These are phyloP conservation scores for Pascua sp. DNA, from an alignment of 1,284 basidiomycete genomes.

Conservation along the genomic window DNA sequence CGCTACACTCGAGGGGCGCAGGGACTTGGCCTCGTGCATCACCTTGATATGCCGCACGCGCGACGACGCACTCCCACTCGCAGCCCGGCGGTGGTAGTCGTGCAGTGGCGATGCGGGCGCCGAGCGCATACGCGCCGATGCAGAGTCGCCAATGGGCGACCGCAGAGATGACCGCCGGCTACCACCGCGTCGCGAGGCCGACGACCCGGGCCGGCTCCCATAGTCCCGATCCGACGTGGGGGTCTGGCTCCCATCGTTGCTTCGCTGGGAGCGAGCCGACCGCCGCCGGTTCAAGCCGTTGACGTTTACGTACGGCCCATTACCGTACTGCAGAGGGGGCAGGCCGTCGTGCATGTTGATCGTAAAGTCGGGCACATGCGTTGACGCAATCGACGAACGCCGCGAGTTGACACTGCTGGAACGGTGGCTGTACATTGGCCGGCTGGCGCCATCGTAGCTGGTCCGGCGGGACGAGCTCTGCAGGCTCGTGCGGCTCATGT, in stretches of 20 bases:
- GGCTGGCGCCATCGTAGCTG: slow-evolving; percentile 28
- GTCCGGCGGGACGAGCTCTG: slow-evolving; percentile 26
- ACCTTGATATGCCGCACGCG: slow-evolving; percentile 41
- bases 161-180: slow-evolving; percentile 30
- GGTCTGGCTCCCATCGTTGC: slow-evolving; percentile 43
- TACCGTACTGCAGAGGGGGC: slow-evolving; percentile 6
- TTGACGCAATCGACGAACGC: slow-evolving; percentile 44
- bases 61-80: slow-evolving; percentile 36
- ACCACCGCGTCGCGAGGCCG: slow-evolving; percentile 28
- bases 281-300: too few relatives aligned
- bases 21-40: slow-evolving; percentile 36
- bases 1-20: slow-evolving; percentile 34
- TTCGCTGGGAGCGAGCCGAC: too few relatives aligned
- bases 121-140: slow-evolving; percentile 18
- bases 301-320: slow-evolving; percentile 31
- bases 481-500: slow-evolving; percentile 22
- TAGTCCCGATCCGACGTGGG: slow-evolving; percentile 46
- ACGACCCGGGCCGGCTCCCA: slow-evolving; percentile 35
- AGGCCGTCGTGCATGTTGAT: slow-evolving; percentile 33
- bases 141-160: slow-evolving; percentile 31
- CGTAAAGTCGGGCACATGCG: slow-evolving; percentile 29
- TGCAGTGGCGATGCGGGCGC: slow-evolving; percentile 37
- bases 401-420: slow-evolving; percentile 49
- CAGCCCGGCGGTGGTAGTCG: slow-evolving; percentile 41
- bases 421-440: slow-evolving; percentile 39